phyloP scores from a whole-genome alignment of 2,329 filamentous ascomycete species.

The Pseudogymnoascus sp. region DNA sequence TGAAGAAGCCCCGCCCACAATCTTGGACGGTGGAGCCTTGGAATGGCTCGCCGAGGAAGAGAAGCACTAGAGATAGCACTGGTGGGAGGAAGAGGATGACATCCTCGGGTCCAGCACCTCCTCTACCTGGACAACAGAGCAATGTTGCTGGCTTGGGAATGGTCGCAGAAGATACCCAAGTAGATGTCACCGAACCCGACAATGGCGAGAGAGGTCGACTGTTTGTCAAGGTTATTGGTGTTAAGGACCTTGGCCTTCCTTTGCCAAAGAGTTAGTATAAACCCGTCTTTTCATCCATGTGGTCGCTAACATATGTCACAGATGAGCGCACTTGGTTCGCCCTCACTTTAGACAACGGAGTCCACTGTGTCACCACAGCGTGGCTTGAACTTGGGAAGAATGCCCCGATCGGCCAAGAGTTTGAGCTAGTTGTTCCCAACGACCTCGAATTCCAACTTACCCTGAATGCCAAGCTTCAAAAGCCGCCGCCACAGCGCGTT shows the following conservation, averaged over 20 bases:
- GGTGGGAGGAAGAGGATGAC: constrained; percentile 32
- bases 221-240: constrained; percentile 97
- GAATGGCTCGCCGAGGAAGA: constrained; percentile 71
- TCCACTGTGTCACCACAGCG: constrained; percentile 94
- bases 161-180: constrained; percentile 58
- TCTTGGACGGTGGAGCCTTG: constrained; percentile 97
- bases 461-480: constrained; percentile 87
- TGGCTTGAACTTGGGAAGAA: constrained; percentile 89
- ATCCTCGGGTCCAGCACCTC: constrained; percentile 57
- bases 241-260: constrained; percentile 90
- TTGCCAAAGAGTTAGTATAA: constrained; percentile 69
- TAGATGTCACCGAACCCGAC: constrained; percentile 39
- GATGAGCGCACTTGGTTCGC: constrained; percentile 91
- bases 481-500: constrained; percentile 55
- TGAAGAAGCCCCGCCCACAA: constrained; percentile 72
- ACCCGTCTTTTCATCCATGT: neutral
- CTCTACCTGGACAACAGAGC: constrained; percentile 80
- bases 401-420: constrained; percentile 94
- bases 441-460: constrained; percentile 99
- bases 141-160: constrained; percentile 56
- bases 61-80: constrained; percentile 53
- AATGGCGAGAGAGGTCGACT: constrained; percentile 80
- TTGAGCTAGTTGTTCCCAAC: constrained; percentile 92
- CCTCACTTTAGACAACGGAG: constrained; percentile 92
- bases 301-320: constrained; percentile 32